These are phyloP conservation scores for Geranium incanum DNA, from an alignment of 441 rosid genomes.

Conservation along the genomic window DNA sequence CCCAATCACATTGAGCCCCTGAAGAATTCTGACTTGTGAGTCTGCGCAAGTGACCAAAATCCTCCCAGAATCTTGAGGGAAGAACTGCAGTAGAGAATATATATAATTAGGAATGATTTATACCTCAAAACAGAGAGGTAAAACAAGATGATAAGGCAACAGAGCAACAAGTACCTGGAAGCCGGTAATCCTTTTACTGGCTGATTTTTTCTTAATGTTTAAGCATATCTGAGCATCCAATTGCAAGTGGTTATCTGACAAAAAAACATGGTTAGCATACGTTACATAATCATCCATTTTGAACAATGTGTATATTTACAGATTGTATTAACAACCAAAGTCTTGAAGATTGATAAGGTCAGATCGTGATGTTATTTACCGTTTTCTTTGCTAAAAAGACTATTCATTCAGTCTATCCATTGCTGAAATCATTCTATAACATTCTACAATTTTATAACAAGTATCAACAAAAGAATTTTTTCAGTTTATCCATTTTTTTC, in stretches of 20 bases:
- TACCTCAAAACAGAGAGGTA: neutral
- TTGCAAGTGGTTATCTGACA: constrained; percentile 65
- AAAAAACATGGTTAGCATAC: constrained; percentile 14
- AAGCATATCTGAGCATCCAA: constrained; percentile 62
- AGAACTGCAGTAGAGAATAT: constrained; percentile 37
- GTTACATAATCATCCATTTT: neutral
- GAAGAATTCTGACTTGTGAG: constrained; percentile 69
- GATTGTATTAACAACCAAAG: neutral
- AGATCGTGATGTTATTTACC: neutral
- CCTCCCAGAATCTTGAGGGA: constrained; percentile 62
- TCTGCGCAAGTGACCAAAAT: constrained; percentile 84
- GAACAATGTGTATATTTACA: neutral
- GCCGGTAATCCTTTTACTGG: constrained; percentile 65
- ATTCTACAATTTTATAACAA: no score
- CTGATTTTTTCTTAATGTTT: constrained; percentile 58
- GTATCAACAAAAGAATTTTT: no score
- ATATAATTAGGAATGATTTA: constrained; percentile 12
- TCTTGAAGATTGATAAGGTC: neutral
- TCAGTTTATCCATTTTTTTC: no score
- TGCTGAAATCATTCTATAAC: no score
- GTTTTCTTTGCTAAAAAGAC: no score
- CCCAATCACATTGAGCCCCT: constrained; percentile 57
- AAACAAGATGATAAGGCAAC: constrained; percentile 9
- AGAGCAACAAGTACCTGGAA: constrained; percentile 48
- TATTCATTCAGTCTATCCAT: neutral